A percentile compares a stretch with the other conserved stretches of the same genome.
These are phyloP conservation scores for Tolypocladium guangdongense DNA, from an alignment of 2,329 filamentous ascomycete genomes.

Conservation along the genomic window DNA sequence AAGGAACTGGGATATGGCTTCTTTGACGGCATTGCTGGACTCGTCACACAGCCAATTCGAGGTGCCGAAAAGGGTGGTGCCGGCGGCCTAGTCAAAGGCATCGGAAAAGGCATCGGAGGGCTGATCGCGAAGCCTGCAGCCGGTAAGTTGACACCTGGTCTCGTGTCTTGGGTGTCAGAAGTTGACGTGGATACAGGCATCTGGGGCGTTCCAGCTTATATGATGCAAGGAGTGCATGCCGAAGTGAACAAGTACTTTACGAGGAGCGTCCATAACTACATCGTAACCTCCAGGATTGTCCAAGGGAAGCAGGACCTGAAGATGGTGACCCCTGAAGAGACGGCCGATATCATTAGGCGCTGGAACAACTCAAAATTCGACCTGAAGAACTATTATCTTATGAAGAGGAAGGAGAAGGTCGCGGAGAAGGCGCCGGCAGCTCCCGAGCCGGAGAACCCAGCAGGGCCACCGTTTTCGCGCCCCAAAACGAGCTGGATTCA, in stretches of 20 bases:
- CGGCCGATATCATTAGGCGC: constrained; percentile 48
- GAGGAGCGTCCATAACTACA: constrained; percentile 65
- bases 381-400: constrained; percentile 47
- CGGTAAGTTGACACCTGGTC: constrained; percentile 35
- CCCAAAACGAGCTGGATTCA: constrained; percentile 36
- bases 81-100: constrained; percentile 60
- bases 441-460: constrained; percentile 2
- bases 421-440: constrained; percentile 20
- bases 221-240: constrained; percentile 72
- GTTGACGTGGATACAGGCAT: constrained; percentile 29
- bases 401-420: constrained; percentile 35
- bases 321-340: constrained; percentile 44
- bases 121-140: constrained; percentile 73
- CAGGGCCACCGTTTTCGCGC: constrained; percentile 12
- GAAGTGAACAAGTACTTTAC: constrained; percentile 63
- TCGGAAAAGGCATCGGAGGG: constrained; percentile 76
- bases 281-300: constrained; percentile 63
- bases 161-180: not conserved
- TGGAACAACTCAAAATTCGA: constrained; percentile 54
- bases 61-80: constrained; percentile 39
- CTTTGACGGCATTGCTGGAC: constrained; percentile 70
- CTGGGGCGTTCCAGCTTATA: constrained; percentile 67
- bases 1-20: constrained; percentile 70
- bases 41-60: constrained; percentile 66
- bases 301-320: constrained; percentile 62